Conservation (phyloP, 768 basidiomycete species). For the Suillus variegatus region DNA sequence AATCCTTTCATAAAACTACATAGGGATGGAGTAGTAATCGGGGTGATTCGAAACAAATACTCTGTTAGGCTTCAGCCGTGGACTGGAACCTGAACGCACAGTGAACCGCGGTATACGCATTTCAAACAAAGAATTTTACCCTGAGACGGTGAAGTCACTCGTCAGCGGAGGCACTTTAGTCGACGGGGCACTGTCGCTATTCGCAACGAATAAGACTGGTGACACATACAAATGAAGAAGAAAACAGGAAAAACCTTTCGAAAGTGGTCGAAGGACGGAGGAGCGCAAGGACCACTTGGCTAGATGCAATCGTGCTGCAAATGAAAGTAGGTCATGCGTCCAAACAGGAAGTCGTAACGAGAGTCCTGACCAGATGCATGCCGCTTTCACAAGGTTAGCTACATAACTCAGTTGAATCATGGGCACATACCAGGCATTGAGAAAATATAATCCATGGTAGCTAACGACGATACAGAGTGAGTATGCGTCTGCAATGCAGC, state of each 20-base stretch:
- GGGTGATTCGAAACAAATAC: neutral
- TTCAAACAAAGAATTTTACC: neutral
- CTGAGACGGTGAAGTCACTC: too few species aligned
- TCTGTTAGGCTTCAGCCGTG: too few species aligned
- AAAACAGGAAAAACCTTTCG: neutral
- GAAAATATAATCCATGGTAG: neutral
- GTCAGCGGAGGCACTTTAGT: neutral
- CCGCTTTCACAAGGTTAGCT: neutral
- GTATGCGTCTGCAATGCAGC: neutral
- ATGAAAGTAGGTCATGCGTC: neutral
- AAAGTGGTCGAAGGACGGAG: neutral
- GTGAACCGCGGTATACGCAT: neutral
- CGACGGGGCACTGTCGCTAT: neutral
- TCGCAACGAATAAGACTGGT: neutral
- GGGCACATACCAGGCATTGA: neutral
- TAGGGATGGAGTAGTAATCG: neutral
- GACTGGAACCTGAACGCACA: neutral
- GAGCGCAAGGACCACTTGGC: neutral
- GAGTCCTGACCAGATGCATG: constrained; percentile 2
- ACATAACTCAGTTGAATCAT: neutral
- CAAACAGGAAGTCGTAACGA: neutral
- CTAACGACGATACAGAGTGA: neutral
- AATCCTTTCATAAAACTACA: neutral
- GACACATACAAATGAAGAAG: neutral
- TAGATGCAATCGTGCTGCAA: constrained; percentile 1